Conservation (phyloP, 1,284 basidiomycete species). For the Pascua sp. region DNA sequence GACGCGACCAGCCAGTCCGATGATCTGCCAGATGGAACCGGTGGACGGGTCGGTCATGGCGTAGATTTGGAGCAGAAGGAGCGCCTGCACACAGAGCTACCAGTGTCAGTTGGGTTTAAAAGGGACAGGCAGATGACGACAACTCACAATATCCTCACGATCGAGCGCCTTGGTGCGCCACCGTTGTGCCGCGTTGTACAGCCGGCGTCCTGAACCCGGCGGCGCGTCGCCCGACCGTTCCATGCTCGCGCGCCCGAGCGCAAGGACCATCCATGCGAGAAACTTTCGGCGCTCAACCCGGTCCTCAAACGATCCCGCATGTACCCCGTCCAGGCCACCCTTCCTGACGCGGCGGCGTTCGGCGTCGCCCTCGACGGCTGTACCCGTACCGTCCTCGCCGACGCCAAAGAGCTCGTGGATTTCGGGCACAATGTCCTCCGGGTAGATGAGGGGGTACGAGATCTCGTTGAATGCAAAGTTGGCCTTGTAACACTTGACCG, state of each 20-base stretch:
- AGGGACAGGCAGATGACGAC: no score
- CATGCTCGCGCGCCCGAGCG: slow-evolving; percentile 22
- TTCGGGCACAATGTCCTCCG: slow-evolving; percentile 19
- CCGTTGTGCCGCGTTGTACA: slow-evolving; percentile 20
- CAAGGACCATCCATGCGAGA: slow-evolving; percentile 33
- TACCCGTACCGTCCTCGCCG: background rate
- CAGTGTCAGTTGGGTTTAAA: background rate
- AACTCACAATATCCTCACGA: slow-evolving; percentile 30
- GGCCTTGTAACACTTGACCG: slow-evolving; percentile 19
- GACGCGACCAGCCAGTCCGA: slow-evolving; percentile 29
- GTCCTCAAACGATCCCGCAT: background rate
- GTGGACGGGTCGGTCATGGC: slow-evolving; percentile 25
- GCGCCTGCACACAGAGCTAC: slow-evolving; percentile 26
- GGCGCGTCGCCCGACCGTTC: slow-evolving; percentile 23
- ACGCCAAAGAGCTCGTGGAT: slow-evolving; percentile 25
- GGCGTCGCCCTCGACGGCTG: slow-evolving; percentile 1
- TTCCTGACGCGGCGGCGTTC: background rate
- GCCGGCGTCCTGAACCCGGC: slow-evolving; percentile 13
- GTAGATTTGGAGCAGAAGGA: slow-evolving; percentile 30
- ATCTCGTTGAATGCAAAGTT: slow-evolving; percentile 29
- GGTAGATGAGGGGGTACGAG: slow-evolving; percentile 31
- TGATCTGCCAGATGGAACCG: slow-evolving; percentile 27
- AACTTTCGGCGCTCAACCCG: slow-evolving; percentile 25
- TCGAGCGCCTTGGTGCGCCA: slow-evolving; percentile 21
- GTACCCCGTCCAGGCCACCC: background rate